Base-by-base conservation (phyloP, 1,284 basidiomycete species). In the Hypsizygus ulmarius region DNA sequence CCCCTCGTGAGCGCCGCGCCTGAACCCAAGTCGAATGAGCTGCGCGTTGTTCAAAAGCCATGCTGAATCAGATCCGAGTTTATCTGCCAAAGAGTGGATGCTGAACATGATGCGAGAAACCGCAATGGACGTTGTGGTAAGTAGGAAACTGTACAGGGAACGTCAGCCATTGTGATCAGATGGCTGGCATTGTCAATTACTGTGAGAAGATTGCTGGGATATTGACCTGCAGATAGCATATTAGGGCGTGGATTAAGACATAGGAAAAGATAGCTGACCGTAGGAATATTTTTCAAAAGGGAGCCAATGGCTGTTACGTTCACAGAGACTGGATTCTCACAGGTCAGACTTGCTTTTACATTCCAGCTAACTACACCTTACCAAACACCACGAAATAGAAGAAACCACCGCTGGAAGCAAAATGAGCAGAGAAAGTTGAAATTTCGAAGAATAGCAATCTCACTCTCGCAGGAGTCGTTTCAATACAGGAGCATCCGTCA, bases 31-130 rank as follows among this genome's bases (percentile, higher is more conserved):
- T 15, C 70, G 64, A 33, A 65, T 67, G 25, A 74, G 58, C 50
- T 74, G 70, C 15, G 65, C 63, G 37, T 69, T 65, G 46, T 62
- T 71, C 8, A 74, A 60, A 6, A 71, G 50, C 67, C 67, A 74
- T 3, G 62, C 60, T 2, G 68, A 60, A 34, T 69, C 64, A 5
- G 72, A 68, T 32, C 71, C 65, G 11, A 67, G 50, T 30, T 64
- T 65, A 15, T 63, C 58, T 19, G 72, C 68, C 21, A 74, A 55
- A 9, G 70, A 72, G 39, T 68, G 61, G 10, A 68, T 60, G 43
- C 64, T 64, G 44, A 68, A 60, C 57, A 66, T 58, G 37, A 66
- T 54, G 32, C 65, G 61, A 14, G 63, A 60, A n/a, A 65, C 60
- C 1, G 63, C 65, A 15, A 66, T 58, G 3, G 65, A 67, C 9